Evolutionary conservation across 495 filamentous ascomycete genomes (phyloP).

Genomic region (Neurospora sp.): DNA sequence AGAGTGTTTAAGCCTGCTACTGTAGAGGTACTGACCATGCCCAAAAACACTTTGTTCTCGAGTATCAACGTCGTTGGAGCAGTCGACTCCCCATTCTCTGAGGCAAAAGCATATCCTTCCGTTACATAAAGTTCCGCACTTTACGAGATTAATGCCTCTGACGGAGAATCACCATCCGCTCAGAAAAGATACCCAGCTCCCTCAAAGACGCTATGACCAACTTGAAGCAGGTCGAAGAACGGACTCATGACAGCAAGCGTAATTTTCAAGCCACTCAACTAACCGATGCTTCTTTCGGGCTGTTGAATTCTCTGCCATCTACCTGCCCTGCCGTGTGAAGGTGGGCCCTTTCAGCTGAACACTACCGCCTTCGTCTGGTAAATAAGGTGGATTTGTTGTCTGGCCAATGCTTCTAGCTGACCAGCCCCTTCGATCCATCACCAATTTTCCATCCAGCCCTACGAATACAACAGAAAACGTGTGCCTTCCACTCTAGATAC

Average conservation of each 20-base stretch:
- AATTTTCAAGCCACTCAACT: not conserved
- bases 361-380: not conserved
- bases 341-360: not conserved
- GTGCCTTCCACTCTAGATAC: not conserved
- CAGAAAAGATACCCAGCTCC: not conserved
- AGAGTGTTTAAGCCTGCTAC: not conserved
- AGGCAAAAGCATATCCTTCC: not conserved
- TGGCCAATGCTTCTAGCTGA: not conserved
- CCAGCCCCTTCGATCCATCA: not conserved
- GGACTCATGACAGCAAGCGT: not conserved
- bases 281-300: not conserved
- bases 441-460: not conserved
- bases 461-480: not conserved
- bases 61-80: not conserved
- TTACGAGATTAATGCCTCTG: not conserved
- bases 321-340: not conserved
- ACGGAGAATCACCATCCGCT: not conserved
- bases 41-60: not conserved
- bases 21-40: not conserved
- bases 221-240: not conserved
- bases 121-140: not conserved
- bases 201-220: not conserved
- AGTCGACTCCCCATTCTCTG: not conserved
- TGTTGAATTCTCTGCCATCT: not conserved
- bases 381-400: not conserved